Conservation (phyloP, 2,329 filamentous ascomycete species). For the Zymoseptoria pseudotritici region DNA sequence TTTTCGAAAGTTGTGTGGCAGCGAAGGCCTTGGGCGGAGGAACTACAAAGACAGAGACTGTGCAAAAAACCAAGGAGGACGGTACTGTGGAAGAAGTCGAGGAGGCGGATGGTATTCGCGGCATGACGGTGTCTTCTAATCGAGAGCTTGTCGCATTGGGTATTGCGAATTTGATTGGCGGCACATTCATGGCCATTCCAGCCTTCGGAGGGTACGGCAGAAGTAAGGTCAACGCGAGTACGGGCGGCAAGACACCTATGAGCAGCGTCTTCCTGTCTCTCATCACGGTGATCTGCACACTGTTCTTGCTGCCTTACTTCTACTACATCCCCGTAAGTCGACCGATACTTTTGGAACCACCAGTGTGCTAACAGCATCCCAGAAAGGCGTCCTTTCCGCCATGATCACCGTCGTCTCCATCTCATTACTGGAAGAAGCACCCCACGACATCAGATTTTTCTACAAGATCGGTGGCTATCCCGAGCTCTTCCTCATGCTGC, state of each 20-base stretch:
- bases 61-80: conserved; percentile 37
- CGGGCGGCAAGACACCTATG: conserved; percentile 88
- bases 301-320: conserved; percentile 82
- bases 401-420: conserved; percentile 96
- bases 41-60: conserved; percentile 42
- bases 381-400: conserved; percentile 88
- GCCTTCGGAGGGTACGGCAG: conserved; percentile 93
- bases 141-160: conserved; percentile 88
- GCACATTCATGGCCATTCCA: conserved; percentile 85
- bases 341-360: background rate
- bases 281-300: conserved; percentile 71
- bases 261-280: conserved; percentile 79
- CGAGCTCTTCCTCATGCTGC: conserved; percentile 76
- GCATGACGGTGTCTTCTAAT: conserved; percentile 80
- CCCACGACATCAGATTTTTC: conserved; percentile 88
- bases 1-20: conserved; percentile 95
- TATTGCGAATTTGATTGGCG: conserved; percentile 81
- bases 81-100: conserved; percentile 26
- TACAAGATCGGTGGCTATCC: conserved; percentile 74
- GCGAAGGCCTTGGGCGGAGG: conserved; percentile 74
- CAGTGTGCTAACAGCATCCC: conserved; percentile 2
- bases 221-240: conserved; percentile 90
- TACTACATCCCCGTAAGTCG: conserved; percentile 83
- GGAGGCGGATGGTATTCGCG: conserved; percentile 53
- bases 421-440: conserved; percentile 90